Base-by-base conservation (phyloP, 2,329 filamentous ascomycete species). In the Alternaria panax region DNA sequence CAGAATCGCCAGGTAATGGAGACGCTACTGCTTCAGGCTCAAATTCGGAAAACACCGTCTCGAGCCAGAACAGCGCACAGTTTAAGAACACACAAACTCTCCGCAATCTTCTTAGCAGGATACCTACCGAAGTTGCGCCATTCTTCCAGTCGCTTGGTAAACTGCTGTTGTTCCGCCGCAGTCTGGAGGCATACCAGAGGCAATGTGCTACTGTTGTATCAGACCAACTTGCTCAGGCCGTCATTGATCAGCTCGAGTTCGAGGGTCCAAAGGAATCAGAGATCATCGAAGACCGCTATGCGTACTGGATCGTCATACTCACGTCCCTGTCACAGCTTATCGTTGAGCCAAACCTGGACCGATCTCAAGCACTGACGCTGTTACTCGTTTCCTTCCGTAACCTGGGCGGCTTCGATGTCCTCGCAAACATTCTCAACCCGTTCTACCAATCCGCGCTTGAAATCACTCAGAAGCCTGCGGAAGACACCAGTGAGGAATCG, bases 341-440 rank as follows among this genome's bases (percentile, higher is more conserved):
- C 61, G 87, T 95, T 62, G 92, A 96, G 71, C 85, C 85, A 78
- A 79, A 78, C 72, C 64, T 77, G 45, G 77, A 79, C 16, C 75
- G 77, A 12, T 74, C 77, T 7, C 77, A 79, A 36, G 71, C 73
- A 16, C 59, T 89, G 62, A 90, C 92, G 42, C 85, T 95, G 27
- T 89, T 98, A 34, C 83, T 99, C 24, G 85, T 93, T 55, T 91
- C 92, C 1, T 97, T 99, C 81, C 94, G 93, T 76, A 89, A 92
- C 60, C 86, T 88, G 47, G 88, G 88, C 38, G 94, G 95, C 0
- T 84, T 99, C 59, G 85, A 88, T 8, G 84, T 88, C 5, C 80
- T 98, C 60, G 92, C 92, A 67, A 81, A 85, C 0, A 88, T 96
- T 73, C 84, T 96, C 9, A 82, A 87, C 40, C 83, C 86, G 18